Evolutionary conservation across 768 basidiomycete species (phyloP), one percentile per base, ranked within the genome.

Genomic region (Trametes cubensis): DNA sequence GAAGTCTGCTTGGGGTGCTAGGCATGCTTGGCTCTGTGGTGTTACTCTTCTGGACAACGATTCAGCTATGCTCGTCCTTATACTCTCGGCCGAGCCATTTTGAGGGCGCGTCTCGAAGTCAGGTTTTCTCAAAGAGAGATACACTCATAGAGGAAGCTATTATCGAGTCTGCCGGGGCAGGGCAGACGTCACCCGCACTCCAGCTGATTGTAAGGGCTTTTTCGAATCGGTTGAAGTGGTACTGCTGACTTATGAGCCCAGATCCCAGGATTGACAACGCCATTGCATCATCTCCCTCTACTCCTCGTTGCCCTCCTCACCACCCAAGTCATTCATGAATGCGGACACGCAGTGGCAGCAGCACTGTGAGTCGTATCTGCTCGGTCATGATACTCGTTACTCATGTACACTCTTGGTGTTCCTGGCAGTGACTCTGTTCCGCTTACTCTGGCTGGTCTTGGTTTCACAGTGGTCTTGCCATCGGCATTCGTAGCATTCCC

Each of bases 201-300:
- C 62, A 64, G 30, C 67, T 72, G 2, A 75, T 77, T 66, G 78
- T 75, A 66, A 72, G 76, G 63, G 20, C 25, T 17, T 6, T 49
- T 17, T 3, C 4, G 26, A 15, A 23, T 2, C 3, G 25, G 7
- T 4, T 7, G 10, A 25, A 11, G 34, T 11, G 11, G 34, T 11
- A 34, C 28, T 6, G 34, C 34, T 34, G 6, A 34, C 10, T 34
- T 1, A 23, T 10, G 17, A 21, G 11, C 8, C 18, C 65, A 94
- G 92, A 86, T 95, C 40, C 93, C 94, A 21, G 93, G 93, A 1
- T 63, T 93, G 7, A 95, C 91, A 2, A 84, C 90, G 1, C 93
- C 93, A 1, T 68, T 92, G n/a, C 74, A 75, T 25, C 86, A 95
- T 69, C 69, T 91, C 1, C 89, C 89, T 5, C 65, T 86, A 17